Evolutionary conservation across 768 basidiomycete species (phyloP).

Genomic region (Cystobasidium tubakii): DNA sequence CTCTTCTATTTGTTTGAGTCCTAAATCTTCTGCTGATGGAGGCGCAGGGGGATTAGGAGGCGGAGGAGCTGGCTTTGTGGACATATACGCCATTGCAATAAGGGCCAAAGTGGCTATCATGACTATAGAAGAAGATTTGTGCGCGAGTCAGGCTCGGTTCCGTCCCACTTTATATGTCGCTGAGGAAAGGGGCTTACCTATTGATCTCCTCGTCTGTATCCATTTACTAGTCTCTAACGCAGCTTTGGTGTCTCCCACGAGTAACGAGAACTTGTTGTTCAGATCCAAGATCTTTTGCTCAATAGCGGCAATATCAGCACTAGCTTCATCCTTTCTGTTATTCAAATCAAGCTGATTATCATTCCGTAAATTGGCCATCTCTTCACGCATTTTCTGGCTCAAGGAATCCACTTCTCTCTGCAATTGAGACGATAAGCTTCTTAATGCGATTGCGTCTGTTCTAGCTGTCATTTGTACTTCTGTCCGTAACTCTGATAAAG

Average conservation of each 20-base stretch:
- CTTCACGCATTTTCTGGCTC: constrained; percentile 88
- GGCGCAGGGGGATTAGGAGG: constrained; percentile 25
- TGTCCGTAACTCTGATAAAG: constrained; percentile 78
- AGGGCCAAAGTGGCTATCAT: constrained; percentile 30
- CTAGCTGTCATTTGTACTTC: constrained; percentile 74
- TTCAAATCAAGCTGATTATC: constrained; percentile 97
- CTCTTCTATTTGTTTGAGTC: constrained; percentile 27
- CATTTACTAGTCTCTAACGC: constrained; percentile 53
- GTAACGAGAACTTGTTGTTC: constrained; percentile 53
- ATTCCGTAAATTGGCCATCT: constrained; percentile 77
- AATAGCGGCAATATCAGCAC: constrained; percentile 71
- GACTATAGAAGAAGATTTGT: constrained; percentile 10
- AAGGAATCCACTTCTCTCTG: constrained; percentile 79
- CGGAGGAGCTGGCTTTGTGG: constrained; percentile 25
- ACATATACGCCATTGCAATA: constrained; percentile 26
- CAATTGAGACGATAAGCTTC: constrained; percentile 67
- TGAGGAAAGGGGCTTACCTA: constrained; percentile 36
- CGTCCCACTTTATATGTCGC: neutral
- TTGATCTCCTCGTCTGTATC: constrained; percentile 50
- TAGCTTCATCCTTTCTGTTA: constrained; percentile 83
- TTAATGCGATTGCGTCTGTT: constrained; percentile 76
- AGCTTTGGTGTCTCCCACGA: constrained; percentile 51
- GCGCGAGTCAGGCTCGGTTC: neutral
- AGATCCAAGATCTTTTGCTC: constrained; percentile 66
- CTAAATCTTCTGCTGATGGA: constrained; percentile 30